Percentiles rank a stretch among this genome's conserved stretches.
phyloP scores from a whole-genome alignment of 208 protist species.

The Trichomonas gallinae region DNA sequence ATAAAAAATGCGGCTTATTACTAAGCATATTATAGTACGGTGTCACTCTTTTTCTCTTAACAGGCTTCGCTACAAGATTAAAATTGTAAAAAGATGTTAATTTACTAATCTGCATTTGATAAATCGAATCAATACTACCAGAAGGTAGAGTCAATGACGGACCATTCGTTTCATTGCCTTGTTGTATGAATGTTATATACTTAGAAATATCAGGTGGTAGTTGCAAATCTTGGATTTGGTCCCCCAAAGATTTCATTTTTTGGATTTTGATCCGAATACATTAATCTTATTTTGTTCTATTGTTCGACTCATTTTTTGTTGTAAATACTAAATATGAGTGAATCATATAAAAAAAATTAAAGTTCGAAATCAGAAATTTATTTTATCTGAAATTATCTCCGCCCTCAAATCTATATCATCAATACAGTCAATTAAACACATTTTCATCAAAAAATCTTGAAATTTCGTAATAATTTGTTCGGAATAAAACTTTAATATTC shows the following conservation, averaged over 20 bases:
- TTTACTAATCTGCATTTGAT: background rate
- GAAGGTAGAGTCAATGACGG: background rate
- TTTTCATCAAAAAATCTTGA: too few species aligned
- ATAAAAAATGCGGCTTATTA: background rate
- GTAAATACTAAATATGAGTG: too few species aligned
- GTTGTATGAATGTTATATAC: background rate
- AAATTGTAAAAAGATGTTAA: constrained; percentile 1
- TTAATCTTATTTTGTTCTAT: too few species aligned
- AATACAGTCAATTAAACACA: too few species aligned
- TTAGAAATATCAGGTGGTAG: background rate
- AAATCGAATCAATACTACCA: background rate
- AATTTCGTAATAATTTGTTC: too few species aligned
- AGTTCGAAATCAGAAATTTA: too few species aligned
- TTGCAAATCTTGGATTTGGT: background rate
- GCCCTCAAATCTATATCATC: too few species aligned
- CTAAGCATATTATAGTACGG: background rate
- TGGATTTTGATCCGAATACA: too few species aligned
- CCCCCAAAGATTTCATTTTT: background rate
- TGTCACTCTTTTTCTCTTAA: background rate
- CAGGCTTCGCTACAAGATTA: background rate
- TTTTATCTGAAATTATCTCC: too few species aligned
- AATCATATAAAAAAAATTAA: too few species aligned
- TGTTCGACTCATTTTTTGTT: too few species aligned
- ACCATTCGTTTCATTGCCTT: background rate
- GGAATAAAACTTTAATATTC: too few species aligned